A percentile compares a stretch with the other conserved stretches of the same genome.
phyloP scores from a whole-genome alignment of 1,284 basidiomycete genomes.

The Trichosporon sp. region DNA sequence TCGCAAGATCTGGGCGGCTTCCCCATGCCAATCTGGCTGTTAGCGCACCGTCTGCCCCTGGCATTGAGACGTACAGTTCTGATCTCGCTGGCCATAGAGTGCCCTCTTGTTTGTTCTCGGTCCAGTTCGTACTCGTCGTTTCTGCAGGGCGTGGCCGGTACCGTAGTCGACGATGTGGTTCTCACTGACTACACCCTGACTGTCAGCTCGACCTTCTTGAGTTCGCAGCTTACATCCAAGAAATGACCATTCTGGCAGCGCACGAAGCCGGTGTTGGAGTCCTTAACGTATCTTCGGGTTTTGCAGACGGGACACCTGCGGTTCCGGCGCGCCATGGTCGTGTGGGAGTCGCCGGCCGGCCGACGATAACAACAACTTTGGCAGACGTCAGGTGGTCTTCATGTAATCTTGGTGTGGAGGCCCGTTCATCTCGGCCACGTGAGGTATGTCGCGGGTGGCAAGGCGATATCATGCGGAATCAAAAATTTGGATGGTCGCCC shows the following conservation, averaged over 20 bases:
- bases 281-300: not conserved
- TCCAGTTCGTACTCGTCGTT: conserved; percentile 29
- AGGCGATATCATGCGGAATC: conserved; percentile 8
- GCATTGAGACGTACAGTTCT: conserved; percentile 30
- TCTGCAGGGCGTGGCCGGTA: conserved; percentile 32
- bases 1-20: conserved; percentile 67
- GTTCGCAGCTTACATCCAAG: conserved; percentile 32
- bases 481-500: conserved; percentile 15
- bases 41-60: conserved; percentile 1
- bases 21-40: conserved; percentile 69
- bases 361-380: not conserved
- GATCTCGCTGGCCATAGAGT: conserved; percentile 31
- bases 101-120: conserved; percentile 29
- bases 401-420: conserved; percentile 12
- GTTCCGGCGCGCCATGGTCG: conserved; percentile 33
- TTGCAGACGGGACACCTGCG: conserved; percentile 35
- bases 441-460: conserved; percentile 1
- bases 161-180: conserved; percentile 34
- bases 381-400: not conserved
- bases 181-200: conserved; percentile 44
- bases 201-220: not conserved
- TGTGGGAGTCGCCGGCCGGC: not conserved
- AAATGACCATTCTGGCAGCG: conserved; percentile 50
- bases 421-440: conserved; percentile 13
- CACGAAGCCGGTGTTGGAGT: conserved; percentile 31